phyloP scores from a whole-genome alignment of 1,139 yeast species.

The Hansenula sp. region DNA sequence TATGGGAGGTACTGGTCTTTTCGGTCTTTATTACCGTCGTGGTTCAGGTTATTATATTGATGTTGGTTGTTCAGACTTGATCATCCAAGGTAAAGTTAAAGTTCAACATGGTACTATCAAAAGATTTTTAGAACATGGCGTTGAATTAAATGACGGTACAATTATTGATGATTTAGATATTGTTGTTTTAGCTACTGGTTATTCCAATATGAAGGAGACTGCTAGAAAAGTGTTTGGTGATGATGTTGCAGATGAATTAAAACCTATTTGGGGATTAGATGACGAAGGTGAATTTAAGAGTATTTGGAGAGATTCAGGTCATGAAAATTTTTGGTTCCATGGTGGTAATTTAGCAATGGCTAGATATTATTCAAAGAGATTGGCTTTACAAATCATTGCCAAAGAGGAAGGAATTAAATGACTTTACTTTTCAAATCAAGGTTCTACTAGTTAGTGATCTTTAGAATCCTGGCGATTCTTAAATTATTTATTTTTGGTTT shows the following conservation, averaged over 20 bases:
- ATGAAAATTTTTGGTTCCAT: conserved; percentile 37
- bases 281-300: conserved; percentile 34
- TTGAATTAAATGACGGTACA: conserved; percentile 37
- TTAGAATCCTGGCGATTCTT: not conserved
- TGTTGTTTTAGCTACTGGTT: conserved; percentile 43
- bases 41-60: conserved; percentile 46
- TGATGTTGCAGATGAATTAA: conserved; percentile 28
- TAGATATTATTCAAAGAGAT: conserved; percentile 36
- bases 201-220: conserved; percentile 38
- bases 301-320: conserved; percentile 36
- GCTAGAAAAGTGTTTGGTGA: conserved; percentile 34
- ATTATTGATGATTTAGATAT: conserved; percentile 31
- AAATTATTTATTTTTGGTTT: not conserved
- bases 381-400: conserved; percentile 33
- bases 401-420: conserved; percentile 20
- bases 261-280: conserved; percentile 35
- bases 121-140: conserved; percentile 33
- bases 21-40: conserved; percentile 35
- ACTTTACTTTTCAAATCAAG: not conserved
- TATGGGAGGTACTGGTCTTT: conserved; percentile 39
- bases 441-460: not conserved
- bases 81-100: conserved; percentile 34
- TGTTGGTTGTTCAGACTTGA: conserved; percentile 38
- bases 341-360: conserved; percentile 49
- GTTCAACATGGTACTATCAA: conserved; percentile 34